A percentile compares a stretch with the other conserved stretches of the same genome.
phyloP scores from a whole-genome alignment of 495 filamentous ascomycete species.

The Penicillium atrosanguineum region DNA sequence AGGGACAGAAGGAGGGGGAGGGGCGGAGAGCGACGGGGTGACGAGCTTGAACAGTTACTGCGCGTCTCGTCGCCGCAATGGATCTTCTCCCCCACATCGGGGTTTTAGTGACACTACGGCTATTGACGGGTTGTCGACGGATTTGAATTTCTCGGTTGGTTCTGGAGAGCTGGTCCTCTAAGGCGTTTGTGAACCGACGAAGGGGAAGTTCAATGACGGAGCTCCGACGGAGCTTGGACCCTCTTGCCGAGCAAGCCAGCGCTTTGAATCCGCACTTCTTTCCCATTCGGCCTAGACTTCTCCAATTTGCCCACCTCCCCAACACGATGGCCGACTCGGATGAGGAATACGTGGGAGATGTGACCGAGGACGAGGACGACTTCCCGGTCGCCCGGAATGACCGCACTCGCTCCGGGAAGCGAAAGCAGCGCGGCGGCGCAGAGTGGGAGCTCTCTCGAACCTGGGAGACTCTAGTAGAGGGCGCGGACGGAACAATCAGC shows the following conservation, averaged over 20 bases:
- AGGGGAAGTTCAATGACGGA: conserved; percentile 17
- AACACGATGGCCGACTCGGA: conserved; percentile 58
- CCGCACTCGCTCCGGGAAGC: conserved; percentile 39
- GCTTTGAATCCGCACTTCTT: conserved; percentile 18
- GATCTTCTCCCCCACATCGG: conserved; percentile 44
- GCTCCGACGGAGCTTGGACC: conserved; percentile 60
- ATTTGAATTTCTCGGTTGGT: neutral
- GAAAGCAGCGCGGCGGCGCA: conserved; percentile 56
- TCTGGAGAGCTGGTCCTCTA: neutral
- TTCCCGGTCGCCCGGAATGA: conserved; percentile 46
- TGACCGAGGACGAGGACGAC: conserved; percentile 85
- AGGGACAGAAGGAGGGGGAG: conserved; percentile 25
- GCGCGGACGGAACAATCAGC: conserved; percentile 71
- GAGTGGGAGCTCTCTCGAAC: conserved; percentile 55
- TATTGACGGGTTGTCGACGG: conserved; percentile 19
- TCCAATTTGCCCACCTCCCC: neutral
- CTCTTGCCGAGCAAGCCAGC: conserved; percentile 56
- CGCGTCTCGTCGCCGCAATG: conserved; percentile 31
- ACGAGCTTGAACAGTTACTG: conserved; percentile 22
- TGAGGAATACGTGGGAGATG: conserved; percentile 75
- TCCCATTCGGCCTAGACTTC: neutral
- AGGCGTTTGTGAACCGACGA: neutral
- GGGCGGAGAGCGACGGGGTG: conserved; percentile 27
- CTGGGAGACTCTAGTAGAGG: conserved; percentile 68
- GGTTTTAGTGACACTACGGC: conserved; percentile 19